Percentiles rank a stretch among this genome's conserved stretches.
Evolutionary conservation across 2,329 filamentous ascomycete genomes (phyloP).

Genomic region (Diaporthe citri): DNA sequence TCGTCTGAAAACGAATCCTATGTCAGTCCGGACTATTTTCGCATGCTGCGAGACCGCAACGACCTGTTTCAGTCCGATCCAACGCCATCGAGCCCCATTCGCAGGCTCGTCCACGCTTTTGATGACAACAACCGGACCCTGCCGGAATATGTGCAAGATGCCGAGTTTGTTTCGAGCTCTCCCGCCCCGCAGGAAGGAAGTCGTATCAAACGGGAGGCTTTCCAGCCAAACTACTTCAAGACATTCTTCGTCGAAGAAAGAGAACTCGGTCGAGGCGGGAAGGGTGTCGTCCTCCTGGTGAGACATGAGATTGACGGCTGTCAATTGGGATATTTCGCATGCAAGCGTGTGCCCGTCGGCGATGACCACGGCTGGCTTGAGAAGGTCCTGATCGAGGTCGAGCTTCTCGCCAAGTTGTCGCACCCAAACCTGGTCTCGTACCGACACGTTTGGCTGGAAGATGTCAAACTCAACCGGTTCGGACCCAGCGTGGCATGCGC

Average conservation of each 20-base stretch:
- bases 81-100: conserved; percentile 65
- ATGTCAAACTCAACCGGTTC: conserved; percentile 86
- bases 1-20: conserved; percentile 71
- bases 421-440: conserved; percentile 98
- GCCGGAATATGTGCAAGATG: conserved; percentile 47
- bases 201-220: conserved; percentile 87
- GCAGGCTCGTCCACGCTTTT: conserved; percentile 64
- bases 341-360: conserved; percentile 95
- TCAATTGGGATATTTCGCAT: conserved; percentile 89
- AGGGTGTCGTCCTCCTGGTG: conserved; percentile 95
- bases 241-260: conserved; percentile 92
- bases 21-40: conserved; percentile 94
- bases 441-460: conserved; percentile 96
- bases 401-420: conserved; percentile 89
- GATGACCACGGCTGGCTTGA: conserved; percentile 96
- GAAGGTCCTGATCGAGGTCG: conserved; percentile 93
- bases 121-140: conserved; percentile 47
- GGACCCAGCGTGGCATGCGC: conserved; percentile 93
- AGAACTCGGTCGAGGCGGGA: conserved; percentile 89
- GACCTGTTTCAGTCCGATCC: conserved; percentile 59
- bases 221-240: conserved; percentile 92
- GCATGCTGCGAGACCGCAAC: conserved; percentile 79
- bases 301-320: conserved; percentile 93
- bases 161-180: conserved; percentile 67
- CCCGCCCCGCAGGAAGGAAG: conserved; percentile 65